Evolutionary conservation across 2,329 filamentous ascomycete species (phyloP).

Genomic region (Fusarium falciforme): DNA sequence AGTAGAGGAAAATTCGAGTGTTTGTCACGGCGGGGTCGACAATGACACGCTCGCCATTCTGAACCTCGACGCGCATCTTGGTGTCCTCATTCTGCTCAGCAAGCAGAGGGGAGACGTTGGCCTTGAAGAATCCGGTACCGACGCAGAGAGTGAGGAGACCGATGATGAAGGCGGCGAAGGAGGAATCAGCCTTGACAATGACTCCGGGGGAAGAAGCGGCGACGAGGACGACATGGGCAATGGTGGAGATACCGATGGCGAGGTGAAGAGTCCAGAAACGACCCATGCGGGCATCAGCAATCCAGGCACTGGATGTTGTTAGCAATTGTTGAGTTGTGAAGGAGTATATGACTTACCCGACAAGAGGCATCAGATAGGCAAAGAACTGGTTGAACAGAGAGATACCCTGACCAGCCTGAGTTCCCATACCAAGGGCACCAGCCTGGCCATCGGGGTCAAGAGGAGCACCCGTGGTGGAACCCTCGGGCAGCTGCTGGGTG

Average conservation of each 20-base stretch:
- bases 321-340: neutral
- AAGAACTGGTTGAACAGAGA: conserved; percentile 70
- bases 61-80: conserved; percentile 66
- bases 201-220: conserved; percentile 72
- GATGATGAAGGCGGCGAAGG: conserved; percentile 76
- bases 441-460: conserved; percentile 49
- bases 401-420: conserved; percentile 63
- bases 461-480: conserved; percentile 65
- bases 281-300: conserved; percentile 78
- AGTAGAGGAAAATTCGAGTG: conserved; percentile 75
- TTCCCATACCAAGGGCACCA: conserved; percentile 69
- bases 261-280: conserved; percentile 79
- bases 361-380: conserved; percentile 69
- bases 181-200: conserved; percentile 66
- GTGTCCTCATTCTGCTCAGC: conserved; percentile 75
- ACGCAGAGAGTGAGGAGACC: conserved; percentile 67
- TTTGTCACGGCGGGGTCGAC: conserved; percentile 77
- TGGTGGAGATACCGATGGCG: conserved; percentile 72
- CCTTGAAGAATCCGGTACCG: conserved; percentile 84
- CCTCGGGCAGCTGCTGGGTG: conserved; percentile 63
- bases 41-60: conserved; percentile 74
- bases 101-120: conserved; percentile 79
- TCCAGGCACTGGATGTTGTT: conserved; percentile 53
- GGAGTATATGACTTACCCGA: conserved; percentile 55
- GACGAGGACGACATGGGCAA: conserved; percentile 75